Conservation (phyloP, 768 basidiomycete species). For the Auriscalpium vulgare region DNA sequence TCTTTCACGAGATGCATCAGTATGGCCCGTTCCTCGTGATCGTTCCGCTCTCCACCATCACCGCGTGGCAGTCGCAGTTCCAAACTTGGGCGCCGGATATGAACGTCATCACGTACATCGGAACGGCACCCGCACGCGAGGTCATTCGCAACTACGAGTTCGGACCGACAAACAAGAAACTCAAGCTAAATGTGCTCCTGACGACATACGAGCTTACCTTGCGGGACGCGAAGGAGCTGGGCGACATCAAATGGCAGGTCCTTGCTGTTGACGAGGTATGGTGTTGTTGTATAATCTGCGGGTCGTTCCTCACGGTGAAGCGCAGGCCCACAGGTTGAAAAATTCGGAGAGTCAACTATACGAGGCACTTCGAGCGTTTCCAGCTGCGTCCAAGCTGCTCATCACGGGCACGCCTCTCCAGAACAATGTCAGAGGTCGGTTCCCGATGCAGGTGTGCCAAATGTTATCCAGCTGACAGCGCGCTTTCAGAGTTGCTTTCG, state of each 20-base stretch:
- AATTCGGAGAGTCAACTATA: conserved; percentile 97
- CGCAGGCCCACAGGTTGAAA: conserved; percentile 91
- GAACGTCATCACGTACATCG: conserved; percentile 96
- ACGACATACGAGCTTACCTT: conserved; percentile 96
- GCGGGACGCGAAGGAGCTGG: conserved; percentile 82
- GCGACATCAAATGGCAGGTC: conserved; percentile 95
- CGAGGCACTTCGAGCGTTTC: conserved; percentile 85
- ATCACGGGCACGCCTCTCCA: conserved; percentile 98
- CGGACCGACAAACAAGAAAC: conserved; percentile 75
- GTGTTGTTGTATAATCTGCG: conserved; percentile 3
- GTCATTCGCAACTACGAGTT: conserved; percentile 93
- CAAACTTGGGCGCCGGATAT: conserved; percentile 91
- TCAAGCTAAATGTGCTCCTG: conserved; percentile 94
- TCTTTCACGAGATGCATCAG: conserved; percentile 87
- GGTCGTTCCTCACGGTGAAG: neutral
- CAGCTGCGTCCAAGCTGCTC: conserved; percentile 84
- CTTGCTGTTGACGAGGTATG: conserved; percentile 91
- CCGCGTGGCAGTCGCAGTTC: conserved; percentile 97
- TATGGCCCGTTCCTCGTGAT: conserved; percentile 97
- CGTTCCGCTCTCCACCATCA: conserved; percentile 95
- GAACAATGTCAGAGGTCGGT: conserved; percentile 94
- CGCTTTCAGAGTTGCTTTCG: conserved; percentile 71
- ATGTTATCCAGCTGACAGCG: neutral
- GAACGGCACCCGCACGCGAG: conserved; percentile 78
- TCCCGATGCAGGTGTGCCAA: neutral